Base-by-base conservation (phyloP, 192 early-diverging fungal genomes). In the Borealophlyctis nickersoniae region DNA sequence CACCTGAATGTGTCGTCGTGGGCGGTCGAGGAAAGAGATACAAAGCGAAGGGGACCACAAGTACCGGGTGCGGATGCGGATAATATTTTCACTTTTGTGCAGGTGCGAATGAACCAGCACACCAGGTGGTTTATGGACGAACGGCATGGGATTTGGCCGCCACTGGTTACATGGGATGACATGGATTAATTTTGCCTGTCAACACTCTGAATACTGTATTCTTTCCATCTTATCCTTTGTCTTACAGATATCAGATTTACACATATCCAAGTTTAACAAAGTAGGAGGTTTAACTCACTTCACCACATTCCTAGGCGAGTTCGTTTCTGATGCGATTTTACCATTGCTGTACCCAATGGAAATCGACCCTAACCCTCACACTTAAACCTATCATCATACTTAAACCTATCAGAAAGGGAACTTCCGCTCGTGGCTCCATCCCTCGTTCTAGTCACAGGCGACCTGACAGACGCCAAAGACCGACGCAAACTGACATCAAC, bases 391-490 rank as follows among this genome's bases (percentile, higher is more conserved):
- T n/a, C n/a, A n/a, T n/a, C n/a, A n/a, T n/a, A n/a, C n/a, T n/a
- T n/a, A n/a, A n/a, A n/a, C n/a, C n/a, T n/a, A n/a, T n/a, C n/a
- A 36, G 72, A 83, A 29, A 82, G 85, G 0, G 87, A 86, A 5
- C 72, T 96, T 16, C 91, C 93, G 19, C 62, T 87, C 30, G 77
- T 95, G 34, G 81, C 86, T 1, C 94, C 94, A 4, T 77, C 81
- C 2, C 83, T 95, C 57, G 88, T 94, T 3, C 68, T 89, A 0
- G 84, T 88, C 5, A 93, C 93, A 0, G 94, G 93, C 0, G 93
- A 95, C 71, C 66, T 95, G 62, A 93, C 92, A 0, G 91, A 96
- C 75, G 93, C 90, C 14, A 93, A 94, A 60, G 86, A 89, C 66
- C 62, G 72, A 29, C 72, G 80, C 22, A 73, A 75, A 9, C 73